Evolutionary conservation across 2,329 filamentous ascomycete genomes (phyloP), one percentile per base, ranked within the genome.

Genomic region (Ascochyta lentis): DNA sequence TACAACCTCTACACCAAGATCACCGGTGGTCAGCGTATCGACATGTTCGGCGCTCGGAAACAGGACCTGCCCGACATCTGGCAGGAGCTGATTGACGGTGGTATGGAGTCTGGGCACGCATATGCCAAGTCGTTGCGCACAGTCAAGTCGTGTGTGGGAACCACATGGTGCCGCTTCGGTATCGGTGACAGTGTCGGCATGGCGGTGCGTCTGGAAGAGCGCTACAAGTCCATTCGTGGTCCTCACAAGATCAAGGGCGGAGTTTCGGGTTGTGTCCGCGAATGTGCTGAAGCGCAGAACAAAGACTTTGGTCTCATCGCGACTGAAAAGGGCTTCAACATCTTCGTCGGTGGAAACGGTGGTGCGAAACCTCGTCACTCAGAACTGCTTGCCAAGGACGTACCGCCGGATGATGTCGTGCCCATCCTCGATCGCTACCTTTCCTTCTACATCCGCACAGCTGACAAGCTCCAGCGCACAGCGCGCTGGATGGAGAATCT

Each of bases 291-390:
- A 76, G 92, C 92, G 1, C 92, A 96, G 70, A 94, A 89, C 76
- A 96, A 96, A 77, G 92, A 96, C 70, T 96, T 96, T 65, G 92
- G 92, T 22, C 85, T 96, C 44, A 96, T 96, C 54, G 92, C 92
- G 13, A 96, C 91, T 0, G 92, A 96, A 59, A 96, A 95, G 68
- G 92, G 92, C 27, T 96, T 91, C 84, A 96, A 96, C 76, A 88
- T 96, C 74, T 96, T 92, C 66, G 91, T 96, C 1, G 92, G 84
- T 31, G 92, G 92, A 43, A 96, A 96, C 71, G 92, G 92, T 48
- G 92, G 93, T 56, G 91, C 91, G 15, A 94, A 91, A 64, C 92
- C 92, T 4, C 82, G 85, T 34, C 92, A 96, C 72, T 86, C 89
- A 0, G 91, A 96, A 66, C 82, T 96, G 2, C 83, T 96, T 1